Evolutionary conservation across 371 early-diverging fungal genomes (phyloP), one percentile per base, ranked within the genome.

Genomic region (Mortierella sp.): DNA sequence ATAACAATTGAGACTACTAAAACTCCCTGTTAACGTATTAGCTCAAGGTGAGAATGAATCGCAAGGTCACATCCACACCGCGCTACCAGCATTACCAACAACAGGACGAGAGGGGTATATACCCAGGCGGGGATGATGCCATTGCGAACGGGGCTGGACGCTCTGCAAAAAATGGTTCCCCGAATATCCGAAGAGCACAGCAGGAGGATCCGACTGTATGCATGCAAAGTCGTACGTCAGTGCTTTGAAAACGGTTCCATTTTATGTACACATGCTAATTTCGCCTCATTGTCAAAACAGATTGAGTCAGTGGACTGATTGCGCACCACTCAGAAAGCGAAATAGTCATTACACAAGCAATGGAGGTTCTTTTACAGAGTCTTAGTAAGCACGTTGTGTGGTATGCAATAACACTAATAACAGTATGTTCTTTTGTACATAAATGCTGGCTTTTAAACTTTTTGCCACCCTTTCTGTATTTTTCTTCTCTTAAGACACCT

Each of bases 201-300:
- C 68, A 65, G 24, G 38, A 38, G 68, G 68, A 65, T 38, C 68
- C 14, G 38, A 65, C 68, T 65, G 68, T 65, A 65, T 34, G 68
- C 42, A 34, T 65, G 6, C 34, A 65, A 65, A n/a, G 9, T 55
- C 9, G 55, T 55, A 55, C n/a, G 55, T n/a, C n/a, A n/a, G 38
- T 65, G 42, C 16, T 31, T 31, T 21, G 68, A 65, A 42, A 65
- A 65, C 10, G 38, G 16, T 42, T 38, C 16, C 24, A 65, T 8
- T 4, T 65, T 31, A 13, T 31, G 68, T 38, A 19, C 38, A 31
- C 38, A 38, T 65, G 68, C 68, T 65, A 42, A 65, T 65, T 42
- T 38, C 13, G 68, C 31, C 38, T 34, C 68, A 38, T 21, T 65
- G n/a, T n/a, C 42, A 38, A 38, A 38, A 19, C 34, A 65, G 68